Evolutionary conservation across 768 basidiomycete species (phyloP).

Genomic region (Calocera viscosa): DNA sequence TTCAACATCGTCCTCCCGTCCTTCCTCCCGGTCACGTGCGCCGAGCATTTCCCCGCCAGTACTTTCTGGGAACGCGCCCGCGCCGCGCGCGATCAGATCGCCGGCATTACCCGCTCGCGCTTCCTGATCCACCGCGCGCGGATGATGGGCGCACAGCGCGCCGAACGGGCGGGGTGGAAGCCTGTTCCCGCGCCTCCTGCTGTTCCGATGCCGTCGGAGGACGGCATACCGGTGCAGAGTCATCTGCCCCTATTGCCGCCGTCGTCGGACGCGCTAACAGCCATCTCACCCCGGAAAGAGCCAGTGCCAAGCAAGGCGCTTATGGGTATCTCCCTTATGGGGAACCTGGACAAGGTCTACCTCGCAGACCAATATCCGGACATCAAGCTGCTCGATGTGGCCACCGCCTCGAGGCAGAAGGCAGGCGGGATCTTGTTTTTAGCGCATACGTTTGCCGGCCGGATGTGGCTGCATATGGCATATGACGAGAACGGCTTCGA

Average conservation of each 20-base stretch:
- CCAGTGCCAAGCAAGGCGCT: slow-evolving; percentile 32
- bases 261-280: background rate
- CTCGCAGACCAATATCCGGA: slow-evolving; percentile 43
- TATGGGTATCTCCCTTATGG: slow-evolving; percentile 67
- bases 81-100: slow-evolving; percentile 17
- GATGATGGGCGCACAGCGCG: slow-evolving; percentile 16
- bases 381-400: slow-evolving; percentile 58
- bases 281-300: background rate
- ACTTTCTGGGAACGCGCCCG: slow-evolving; percentile 20
- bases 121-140: slow-evolving; percentile 18
- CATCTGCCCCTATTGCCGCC: background rate
- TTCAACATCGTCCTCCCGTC: slow-evolving; percentile 19
- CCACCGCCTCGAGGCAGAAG: slow-evolving; percentile 71
- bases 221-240: background rate
- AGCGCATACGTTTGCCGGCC: slow-evolving; percentile 60
- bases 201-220: background rate
- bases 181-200: background rate
- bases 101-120: slow-evolving; percentile 15
- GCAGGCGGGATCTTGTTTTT: slow-evolving; percentile 70
- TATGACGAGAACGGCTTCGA: slow-evolving; percentile 71
- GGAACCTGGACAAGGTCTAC: slow-evolving; percentile 73
- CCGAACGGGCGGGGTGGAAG: slow-evolving; percentile 14
- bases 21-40: slow-evolving; percentile 14
- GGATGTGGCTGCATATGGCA: slow-evolving; percentile 69
- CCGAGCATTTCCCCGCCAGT: background rate